Evolutionary conservation across 768 basidiomycete genomes (phyloP).

Genomic region (Chalciporus pseudorubinellus): DNA sequence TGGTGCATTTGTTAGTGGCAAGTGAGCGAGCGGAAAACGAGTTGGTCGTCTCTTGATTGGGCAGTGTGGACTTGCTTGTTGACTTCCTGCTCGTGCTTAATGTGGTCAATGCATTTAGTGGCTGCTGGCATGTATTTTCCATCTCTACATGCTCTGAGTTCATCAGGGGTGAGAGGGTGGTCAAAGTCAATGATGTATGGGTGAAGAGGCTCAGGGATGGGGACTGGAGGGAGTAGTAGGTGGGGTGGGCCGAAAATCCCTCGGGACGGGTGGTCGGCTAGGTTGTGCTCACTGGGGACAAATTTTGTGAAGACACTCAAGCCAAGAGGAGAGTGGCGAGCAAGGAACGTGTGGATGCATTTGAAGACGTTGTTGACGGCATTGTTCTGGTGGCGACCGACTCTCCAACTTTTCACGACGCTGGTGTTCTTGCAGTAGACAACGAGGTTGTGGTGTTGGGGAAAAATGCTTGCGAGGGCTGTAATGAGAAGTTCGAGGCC

Average conservation of each 20-base stretch:
- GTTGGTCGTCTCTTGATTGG: no score
- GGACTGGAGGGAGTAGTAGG: constrained; percentile 10
- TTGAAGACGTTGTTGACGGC: constrained; percentile 16
- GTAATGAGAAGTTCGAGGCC: constrained; percentile 1
- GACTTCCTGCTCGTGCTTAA: background rate
- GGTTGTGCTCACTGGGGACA: no score
- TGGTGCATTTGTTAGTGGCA: no score
- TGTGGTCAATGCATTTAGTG: background rate
- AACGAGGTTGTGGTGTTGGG: background rate
- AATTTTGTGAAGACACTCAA: no score
- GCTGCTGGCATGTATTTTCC: background rate
- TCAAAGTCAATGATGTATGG: background rate
- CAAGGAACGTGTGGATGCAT: background rate
- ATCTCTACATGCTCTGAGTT: background rate
- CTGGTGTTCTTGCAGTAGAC: constrained; percentile 17
- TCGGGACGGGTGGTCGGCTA: no score
- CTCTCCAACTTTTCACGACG: constrained; percentile 18
- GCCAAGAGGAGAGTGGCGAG: no score
- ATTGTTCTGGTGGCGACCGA: background rate
- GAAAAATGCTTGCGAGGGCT: background rate
- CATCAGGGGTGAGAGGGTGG: background rate
- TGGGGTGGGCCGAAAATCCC: no score
- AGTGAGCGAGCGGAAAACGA: no score
- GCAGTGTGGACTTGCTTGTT: background rate
- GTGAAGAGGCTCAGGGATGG: constrained; percentile 4